Base-by-base conservation (phyloP, 306 rosid genomes). In the Amphicarpaea edgeworthii region DNA sequence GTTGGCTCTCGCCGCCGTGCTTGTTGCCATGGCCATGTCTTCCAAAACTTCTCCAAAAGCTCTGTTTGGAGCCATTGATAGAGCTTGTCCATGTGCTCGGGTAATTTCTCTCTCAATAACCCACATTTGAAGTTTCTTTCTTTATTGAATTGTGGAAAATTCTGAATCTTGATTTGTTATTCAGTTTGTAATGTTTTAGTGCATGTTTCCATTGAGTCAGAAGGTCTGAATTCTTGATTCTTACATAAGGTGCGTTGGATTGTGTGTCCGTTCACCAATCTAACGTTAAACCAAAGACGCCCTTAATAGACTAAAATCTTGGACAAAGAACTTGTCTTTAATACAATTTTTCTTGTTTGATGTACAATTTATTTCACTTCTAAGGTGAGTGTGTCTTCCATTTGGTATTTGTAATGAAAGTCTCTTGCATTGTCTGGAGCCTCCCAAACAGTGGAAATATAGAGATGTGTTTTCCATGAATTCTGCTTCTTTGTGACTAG, bases 1-100 rank as follows among this genome's bases (percentile, higher is more conserved):
- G 60, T 82, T 93, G 46, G 82, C 97, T 70, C 68, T 95, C 47
- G 60, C 86, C 23, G 88, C 70, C 34, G 42, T 87, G 9, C 81
- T 90, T 63, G 54, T 88, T 64, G 97, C 97, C 21, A 68, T 88
- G 54, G 86, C 87, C 7, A 15, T 95, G 88, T 83, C 96, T 71
- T 82, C 83, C 23, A 72, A 30, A 26, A 72, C 87, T 51, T 81
- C 86, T 45, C 77, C 90, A 2, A 68, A 34, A 53, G 77, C 91
- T 57, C 86, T 86, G 1, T 86, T 79, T 65, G 90, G 95, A 47
- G 84, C 77, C 15, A 81, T 83, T 21, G 82, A 73, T 4, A 85
- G 82, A 85, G 87, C 92, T 26, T 92, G 97, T 46, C 86, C 11
- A 6, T 95, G 97, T 84, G 75, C 90, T 58, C 77, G 78, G 90